Evolutionary conservation across 352 stramenopile species (phyloP).

Genomic region (Halophytophthora batemanensis): DNA sequence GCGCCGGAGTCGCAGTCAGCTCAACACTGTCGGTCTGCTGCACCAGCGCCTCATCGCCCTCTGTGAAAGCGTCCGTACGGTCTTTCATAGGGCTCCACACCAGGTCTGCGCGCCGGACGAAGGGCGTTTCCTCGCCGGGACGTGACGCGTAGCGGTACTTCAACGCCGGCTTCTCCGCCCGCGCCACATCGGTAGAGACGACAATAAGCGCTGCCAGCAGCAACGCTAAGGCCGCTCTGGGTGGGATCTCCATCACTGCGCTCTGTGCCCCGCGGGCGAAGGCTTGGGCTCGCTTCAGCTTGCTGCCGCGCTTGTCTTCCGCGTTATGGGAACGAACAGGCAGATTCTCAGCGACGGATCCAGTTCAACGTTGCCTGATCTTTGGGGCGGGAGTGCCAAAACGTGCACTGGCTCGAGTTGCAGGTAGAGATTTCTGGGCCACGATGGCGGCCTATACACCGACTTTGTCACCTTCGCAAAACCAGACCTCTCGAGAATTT

Average conservation of each 20-base stretch:
- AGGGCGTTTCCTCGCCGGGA: constrained; percentile 10
- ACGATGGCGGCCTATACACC: too few relatives aligned
- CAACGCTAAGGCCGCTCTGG: constrained; percentile 5
- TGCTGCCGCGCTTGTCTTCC: constrained; percentile 11
- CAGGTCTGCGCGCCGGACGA: constrained; percentile 11
- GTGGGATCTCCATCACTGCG: constrained; percentile 12
- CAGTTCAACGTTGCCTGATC: too few relatives aligned
- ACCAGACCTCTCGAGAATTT: too few relatives aligned
- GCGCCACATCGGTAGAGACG: not conserved
- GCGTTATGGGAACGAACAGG: constrained; percentile 8
- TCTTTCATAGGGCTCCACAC: constrained; percentile 23
- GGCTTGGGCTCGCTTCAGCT: constrained; percentile 10
- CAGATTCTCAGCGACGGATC: not conserved
- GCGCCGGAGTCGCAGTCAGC: constrained; percentile 40
- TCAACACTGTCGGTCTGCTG: constrained; percentile 4
- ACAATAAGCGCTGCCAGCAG: constrained; percentile 10
- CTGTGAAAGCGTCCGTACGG: constrained; percentile 11
- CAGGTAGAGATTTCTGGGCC: too few relatives aligned
- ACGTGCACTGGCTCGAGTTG: too few relatives aligned
- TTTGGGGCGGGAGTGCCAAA: too few relatives aligned
- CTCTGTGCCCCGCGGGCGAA: constrained; percentile 1
- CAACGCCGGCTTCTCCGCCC: constrained; percentile 15
- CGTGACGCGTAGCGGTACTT: constrained; percentile 20
- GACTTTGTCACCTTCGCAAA: too few relatives aligned
- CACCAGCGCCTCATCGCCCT: constrained; percentile 1